phyloP scores from a whole-genome alignment of 306 rosid species.

The Abrus pulchellus region DNA sequence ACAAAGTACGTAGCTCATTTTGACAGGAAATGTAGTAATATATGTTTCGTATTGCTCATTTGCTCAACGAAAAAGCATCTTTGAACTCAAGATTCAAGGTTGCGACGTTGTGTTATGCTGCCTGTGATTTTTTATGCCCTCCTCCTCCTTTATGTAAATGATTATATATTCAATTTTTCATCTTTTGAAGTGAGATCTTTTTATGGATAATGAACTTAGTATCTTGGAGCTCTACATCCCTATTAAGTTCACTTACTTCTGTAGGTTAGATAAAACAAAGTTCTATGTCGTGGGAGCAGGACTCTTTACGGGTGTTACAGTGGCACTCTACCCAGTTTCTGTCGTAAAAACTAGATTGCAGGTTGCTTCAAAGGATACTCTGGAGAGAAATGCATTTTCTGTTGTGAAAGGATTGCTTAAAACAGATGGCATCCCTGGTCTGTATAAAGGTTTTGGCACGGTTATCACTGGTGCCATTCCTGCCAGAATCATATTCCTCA shows the following conservation, averaged over 20 bases:
- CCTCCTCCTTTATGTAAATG: not conserved
- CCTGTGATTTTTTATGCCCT: not conserved
- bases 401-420: slow-evolving; percentile 75
- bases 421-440: slow-evolving; percentile 87
- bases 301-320: slow-evolving; percentile 85
- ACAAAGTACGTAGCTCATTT: no score
- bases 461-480: slow-evolving; percentile 91
- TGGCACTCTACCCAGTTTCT: slow-evolving; percentile 87
- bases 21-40: no score
- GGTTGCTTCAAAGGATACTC: slow-evolving; percentile 78
- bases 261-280: slow-evolving; percentile 89
- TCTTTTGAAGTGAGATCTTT: not conserved
- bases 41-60: not conserved
- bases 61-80: not conserved
- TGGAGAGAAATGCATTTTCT: slow-evolving; percentile 77
- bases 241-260: slow-evolving; percentile 42
- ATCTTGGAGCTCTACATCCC: slow-evolving; percentile 26
- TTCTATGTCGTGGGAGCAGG: slow-evolving; percentile 90
- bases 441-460: slow-evolving; percentile 87
- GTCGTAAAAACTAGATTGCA: slow-evolving; percentile 93
- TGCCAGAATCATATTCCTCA: slow-evolving; percentile 83
- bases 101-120: not conserved
- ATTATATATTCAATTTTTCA: not conserved
- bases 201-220: slow-evolving; percentile 17
- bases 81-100: slow-evolving; percentile 34